These are phyloP conservation scores for Rhododendron mucronatum DNA, from an alignment of 148 eudicot species.

Conservation along the genomic window DNA sequence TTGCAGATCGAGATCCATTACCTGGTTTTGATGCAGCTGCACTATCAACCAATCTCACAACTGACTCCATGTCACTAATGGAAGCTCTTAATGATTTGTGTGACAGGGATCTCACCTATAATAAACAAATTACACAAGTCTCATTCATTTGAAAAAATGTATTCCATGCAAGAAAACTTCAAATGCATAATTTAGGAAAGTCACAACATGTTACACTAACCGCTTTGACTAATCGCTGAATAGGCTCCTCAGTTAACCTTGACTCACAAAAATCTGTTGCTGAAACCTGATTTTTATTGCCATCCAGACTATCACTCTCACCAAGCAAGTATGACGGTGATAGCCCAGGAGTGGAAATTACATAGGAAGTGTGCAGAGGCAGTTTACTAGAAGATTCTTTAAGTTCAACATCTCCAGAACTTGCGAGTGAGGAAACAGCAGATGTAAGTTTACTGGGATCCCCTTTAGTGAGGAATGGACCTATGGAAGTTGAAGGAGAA, in stretches of 20 bases:
- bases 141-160: neutral
- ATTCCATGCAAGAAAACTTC: neutral
- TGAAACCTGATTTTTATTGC: neutral
- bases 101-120: conserved; percentile 16
- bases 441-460: neutral
- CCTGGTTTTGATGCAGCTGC: conserved; percentile 11
- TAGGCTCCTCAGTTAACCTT: conserved; percentile 4
- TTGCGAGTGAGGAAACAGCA: neutral
- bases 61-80: conserved; percentile 15
- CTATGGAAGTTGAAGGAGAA: conserved; percentile 8
- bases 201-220: conserved; percentile 2
- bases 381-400: neutral
- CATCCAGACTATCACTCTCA: neutral
- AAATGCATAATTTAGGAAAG: neutral
- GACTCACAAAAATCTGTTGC: neutral
- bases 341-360: conserved; percentile 8
- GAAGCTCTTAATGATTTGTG: conserved; percentile 7
- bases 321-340: neutral
- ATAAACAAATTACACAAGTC: neutral
- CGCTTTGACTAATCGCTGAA: conserved; percentile 11
- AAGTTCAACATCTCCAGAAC: neutral
- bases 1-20: conserved; percentile 13
- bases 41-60: conserved; percentile 13
- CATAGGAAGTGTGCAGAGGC: neutral
- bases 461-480: neutral